Evolutionary conservation across 805 yeast genomes (phyloP).

Genomic region (Suhomyces xylopsoci): DNA sequence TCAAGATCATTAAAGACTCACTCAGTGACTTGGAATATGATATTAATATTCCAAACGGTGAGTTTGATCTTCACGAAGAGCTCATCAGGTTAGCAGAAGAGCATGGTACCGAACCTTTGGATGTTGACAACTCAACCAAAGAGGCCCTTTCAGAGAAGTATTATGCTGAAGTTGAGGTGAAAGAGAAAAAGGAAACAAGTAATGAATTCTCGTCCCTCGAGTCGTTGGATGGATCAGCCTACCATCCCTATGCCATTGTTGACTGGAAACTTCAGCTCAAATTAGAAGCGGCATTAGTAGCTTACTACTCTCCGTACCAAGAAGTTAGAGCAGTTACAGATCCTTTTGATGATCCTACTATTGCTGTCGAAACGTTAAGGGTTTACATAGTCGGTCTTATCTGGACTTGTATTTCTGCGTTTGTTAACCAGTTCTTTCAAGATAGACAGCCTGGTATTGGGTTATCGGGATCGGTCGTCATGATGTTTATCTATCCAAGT

Average conservation of each 20-base stretch:
- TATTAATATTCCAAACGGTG: conserved; percentile 42
- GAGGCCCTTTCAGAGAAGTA: background rate
- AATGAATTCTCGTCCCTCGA: background rate
- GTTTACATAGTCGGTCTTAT: conserved; percentile 52
- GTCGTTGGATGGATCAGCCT: background rate
- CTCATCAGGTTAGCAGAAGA: conserved; percentile 8
- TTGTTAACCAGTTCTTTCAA: conserved; percentile 53
- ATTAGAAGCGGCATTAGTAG: conserved; percentile 37
- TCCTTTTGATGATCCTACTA: conserved; percentile 33
- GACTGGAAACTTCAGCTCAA: conserved; percentile 37
- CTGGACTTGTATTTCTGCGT: conserved; percentile 56
- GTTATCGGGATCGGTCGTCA: conserved; percentile 42
- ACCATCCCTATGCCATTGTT: conserved; percentile 1
- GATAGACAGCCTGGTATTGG: conserved; percentile 51
- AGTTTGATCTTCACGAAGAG: conserved; percentile 29
- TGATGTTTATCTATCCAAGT: conserved; percentile 45
- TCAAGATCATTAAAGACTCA: conserved; percentile 37
- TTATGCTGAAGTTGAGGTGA: background rate
- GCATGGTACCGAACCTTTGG: background rate
- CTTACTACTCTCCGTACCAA: conserved; percentile 41
- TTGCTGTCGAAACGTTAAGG: conserved; percentile 40
- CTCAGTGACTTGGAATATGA: conserved; percentile 44
- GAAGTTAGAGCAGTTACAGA: conserved; percentile 40
- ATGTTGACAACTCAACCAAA: background rate
- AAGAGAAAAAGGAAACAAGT: background rate